phyloP scores from a whole-genome alignment of 768 basidiomycete species.

The Agaricus bisporus region DNA sequence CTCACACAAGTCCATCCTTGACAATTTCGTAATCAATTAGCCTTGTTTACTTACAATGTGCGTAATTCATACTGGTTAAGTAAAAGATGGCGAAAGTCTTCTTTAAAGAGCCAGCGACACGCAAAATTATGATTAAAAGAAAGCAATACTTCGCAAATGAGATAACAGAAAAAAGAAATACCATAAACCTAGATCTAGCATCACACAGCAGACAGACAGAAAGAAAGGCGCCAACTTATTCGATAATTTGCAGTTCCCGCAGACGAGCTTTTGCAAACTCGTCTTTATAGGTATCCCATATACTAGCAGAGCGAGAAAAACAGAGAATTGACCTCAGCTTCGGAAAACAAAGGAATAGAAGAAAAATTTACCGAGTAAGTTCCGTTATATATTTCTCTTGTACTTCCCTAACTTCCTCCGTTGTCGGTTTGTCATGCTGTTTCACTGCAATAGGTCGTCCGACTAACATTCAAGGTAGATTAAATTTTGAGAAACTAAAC shows the following conservation, averaged over 20 bases:
- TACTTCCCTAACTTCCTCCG: slow-evolving; percentile 71
- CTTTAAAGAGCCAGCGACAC: no score
- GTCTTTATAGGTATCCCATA: slow-evolving; percentile 96
- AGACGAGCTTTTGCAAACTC: slow-evolving; percentile 81
- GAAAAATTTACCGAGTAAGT: slow-evolving; percentile 68
- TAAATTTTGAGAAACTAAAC: neutral
- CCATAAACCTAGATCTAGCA: no score
- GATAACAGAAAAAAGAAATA: neutral
- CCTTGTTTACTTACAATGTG: no score
- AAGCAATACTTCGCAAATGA: no score
- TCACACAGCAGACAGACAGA: no score
- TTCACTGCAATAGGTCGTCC: slow-evolving; percentile 83
- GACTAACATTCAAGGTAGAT: slow-evolving; percentile 39
- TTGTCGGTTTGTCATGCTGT: slow-evolving; percentile 72
- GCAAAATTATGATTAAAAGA: no score
- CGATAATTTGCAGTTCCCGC: slow-evolving; percentile 73
- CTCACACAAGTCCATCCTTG: no score
- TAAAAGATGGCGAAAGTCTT: no score
- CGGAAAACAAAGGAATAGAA: neutral
- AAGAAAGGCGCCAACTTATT: slow-evolving; percentile 28
- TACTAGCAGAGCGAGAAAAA: slow-evolving; percentile 37
- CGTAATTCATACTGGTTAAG: no score
- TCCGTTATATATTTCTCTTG: slow-evolving; percentile 91
- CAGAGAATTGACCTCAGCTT: neutral
- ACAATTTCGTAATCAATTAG: no score